phyloP scores from a whole-genome alignment of 768 basidiomycete genomes.

The Symmetrospora coprosmae region DNA sequence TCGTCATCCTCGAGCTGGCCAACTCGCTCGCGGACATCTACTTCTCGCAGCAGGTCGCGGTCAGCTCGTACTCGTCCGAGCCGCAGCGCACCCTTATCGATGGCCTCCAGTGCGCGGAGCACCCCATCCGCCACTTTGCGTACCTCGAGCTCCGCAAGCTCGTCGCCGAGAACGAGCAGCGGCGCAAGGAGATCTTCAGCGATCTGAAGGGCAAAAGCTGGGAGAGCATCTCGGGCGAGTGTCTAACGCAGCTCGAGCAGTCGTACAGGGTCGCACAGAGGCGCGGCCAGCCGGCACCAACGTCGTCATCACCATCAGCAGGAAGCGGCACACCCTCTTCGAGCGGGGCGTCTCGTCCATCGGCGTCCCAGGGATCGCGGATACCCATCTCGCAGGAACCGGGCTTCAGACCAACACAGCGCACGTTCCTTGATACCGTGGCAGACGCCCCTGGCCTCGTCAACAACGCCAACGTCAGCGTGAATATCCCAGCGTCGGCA shows the following conservation, averaged over 20 bases:
- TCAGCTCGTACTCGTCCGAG: conserved; percentile 1
- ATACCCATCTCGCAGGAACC: conserved; percentile 5
- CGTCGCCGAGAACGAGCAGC: not conserved
- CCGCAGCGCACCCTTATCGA: conserved; percentile 3
- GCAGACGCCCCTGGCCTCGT: too few species aligned
- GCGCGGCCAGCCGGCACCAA: not conserved
- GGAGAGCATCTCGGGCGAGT: not conserved
- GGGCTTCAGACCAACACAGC: conserved; percentile 12
- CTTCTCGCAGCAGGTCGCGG: conserved; percentile 5
- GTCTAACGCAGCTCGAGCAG: not conserved
- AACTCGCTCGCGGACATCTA: conserved; percentile 12
- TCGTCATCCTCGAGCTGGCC: not conserved
- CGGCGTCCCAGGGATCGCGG: not conserved
- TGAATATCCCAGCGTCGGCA: not conserved
- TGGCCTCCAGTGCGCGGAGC: not conserved
- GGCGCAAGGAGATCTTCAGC: conserved; percentile 6
- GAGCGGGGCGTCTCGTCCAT: not conserved
- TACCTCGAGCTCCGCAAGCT: conserved; percentile 4
- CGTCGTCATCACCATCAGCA: not conserved
- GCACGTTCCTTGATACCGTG: not conserved
- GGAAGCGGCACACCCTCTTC: too few species aligned
- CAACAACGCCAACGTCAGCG: not conserved
- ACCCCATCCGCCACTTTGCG: conserved; percentile 2
- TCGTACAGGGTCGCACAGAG: conserved; percentile 3
- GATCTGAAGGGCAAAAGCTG: conserved; percentile 6